Evolutionary conservation across 2,329 filamentous ascomycete genomes (phyloP).

Genomic region (Pestalotiopsis sp.): DNA sequence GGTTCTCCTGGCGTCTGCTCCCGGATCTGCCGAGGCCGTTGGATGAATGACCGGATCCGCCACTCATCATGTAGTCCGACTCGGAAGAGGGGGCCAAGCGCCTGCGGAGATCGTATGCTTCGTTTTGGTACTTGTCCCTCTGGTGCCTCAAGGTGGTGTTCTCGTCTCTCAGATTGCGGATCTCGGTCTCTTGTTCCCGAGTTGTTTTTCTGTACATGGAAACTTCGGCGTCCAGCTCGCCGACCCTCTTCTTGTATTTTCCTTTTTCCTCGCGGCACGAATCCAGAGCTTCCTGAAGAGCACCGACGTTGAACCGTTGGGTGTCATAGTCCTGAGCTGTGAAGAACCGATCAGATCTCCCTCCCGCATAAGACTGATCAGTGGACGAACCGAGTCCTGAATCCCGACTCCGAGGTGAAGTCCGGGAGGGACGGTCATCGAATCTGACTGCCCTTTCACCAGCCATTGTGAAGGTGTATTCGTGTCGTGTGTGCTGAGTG

Average conservation of each 20-base stretch:
- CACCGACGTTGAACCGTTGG: constrained; percentile 25
- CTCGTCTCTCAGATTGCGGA: neutral
- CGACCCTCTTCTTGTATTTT: constrained; percentile 25
- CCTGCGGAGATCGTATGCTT: neutral
- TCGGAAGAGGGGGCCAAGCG: neutral
- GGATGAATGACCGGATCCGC: constrained; percentile 12
- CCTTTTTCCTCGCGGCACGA: constrained; percentile 22
- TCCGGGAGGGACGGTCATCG: neutral
- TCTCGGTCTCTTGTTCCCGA: constrained; percentile 17
- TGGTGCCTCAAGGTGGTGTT: neutral
- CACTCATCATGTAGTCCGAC: constrained; percentile 13
- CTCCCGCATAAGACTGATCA: constrained; percentile 30
- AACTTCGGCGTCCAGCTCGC: constrained; percentile 25
- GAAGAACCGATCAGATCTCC: constrained; percentile 28
- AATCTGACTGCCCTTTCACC: constrained; percentile 10
- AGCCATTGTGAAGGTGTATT: neutral
- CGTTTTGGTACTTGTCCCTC: neutral
- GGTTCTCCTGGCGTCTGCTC: neutral
- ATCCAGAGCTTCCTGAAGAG: constrained; percentile 31
- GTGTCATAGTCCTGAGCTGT: constrained; percentile 24
- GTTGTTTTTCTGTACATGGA: constrained; percentile 10
- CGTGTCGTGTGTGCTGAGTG: neutral
- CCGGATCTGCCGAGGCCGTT: neutral
- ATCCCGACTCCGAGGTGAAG: constrained; percentile 8
- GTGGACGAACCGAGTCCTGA: constrained; percentile 36